Base-by-base conservation (phyloP, 73 alveolate genomes). In the Paramecium sonneborni region DNA sequence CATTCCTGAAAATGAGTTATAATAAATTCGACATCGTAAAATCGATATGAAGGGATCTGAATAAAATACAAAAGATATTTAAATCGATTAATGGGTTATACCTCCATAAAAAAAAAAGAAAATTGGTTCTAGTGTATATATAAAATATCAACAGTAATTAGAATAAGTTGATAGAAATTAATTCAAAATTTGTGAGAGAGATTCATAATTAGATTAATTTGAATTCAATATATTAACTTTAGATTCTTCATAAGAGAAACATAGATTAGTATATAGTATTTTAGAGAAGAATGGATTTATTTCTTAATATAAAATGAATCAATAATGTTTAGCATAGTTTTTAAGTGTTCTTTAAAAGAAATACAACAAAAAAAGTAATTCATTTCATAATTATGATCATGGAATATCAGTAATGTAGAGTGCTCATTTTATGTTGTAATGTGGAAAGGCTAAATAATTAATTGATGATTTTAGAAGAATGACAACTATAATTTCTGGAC, bases 391-490 rank as follows among this genome's bases (percentile, higher is more conserved):
- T 32, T 88, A 69, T 69, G 94, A 88, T 69, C 94, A 88, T 44
- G 94, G 94, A 24, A 82, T 88, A n/a, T 52, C 94, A 6, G 94
- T 88, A 24, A 88, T 88, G 94, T 34, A 88, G 44, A 88, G 94
- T 30, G 70, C 91, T 39, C 87, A 88, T 55, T 69, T 26, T 46
- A 57, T 88, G 46, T 72, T 57, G 11, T 57, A 43, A 46, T 38
- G 85, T 8, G 43, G 0, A 24, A 88, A 82, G 52, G 89, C 94
- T 6, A 70, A 39, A 24, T 11, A 88, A 88, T 12, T 88, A 10
- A 44, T 88, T 18, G 87, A 88, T 32, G 37, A 69, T n/a, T 69
- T 88, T 14, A 35, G 74, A 69, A 68, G 52, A 15, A 69, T 88
- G 79, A 20, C 91, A 21, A 62, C 87, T 18, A 69, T 88, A 6